Base-by-base conservation (phyloP, 2,329 filamentous ascomycete genomes). In the Monilinia aucupariae region DNA sequence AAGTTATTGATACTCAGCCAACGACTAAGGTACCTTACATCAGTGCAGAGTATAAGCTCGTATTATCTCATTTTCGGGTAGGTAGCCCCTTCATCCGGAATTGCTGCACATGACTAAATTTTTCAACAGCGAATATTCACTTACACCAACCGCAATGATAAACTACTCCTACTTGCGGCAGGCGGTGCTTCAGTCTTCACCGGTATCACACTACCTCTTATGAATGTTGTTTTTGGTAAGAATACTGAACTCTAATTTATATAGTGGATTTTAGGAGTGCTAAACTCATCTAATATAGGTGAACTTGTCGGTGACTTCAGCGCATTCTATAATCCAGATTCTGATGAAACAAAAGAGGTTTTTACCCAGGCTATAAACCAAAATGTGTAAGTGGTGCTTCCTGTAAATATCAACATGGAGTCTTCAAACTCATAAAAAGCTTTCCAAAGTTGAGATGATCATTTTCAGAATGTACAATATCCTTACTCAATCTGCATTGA, bases 191-290 rank as follows among this genome's bases (percentile, higher is more conserved):
- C 81, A 20, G 76, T 82, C 12, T 82, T 78, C 27, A 77, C 81
- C 1, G 83, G 83, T 62, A 72, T 79, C 51, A 84, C 82, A 2
- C 71, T 85, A 54, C 83, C 83, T 0, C 67, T 85, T 59, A 82
- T 85, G 78, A 85, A 84, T 64, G 77, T 84, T 10, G 76, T 84
- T 13, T 84, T 84, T 69, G 81, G 81, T 54, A 71, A 74, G 43
- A 56, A 4, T 77, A 82, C 47, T 10, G 3, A 13, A 4, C 10
- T 4, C 3, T 15, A 7, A 30, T 41, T 43, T 39, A 0, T 4
- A n/a, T 32, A 12, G 39, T n/a, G 15, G 34, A 10, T 17, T 6
- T 10, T 3, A 32, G 22, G 30, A 60, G 4, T 25, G 37, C 58
- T 39, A 45, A 43, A 1, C 25, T 15, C 47, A 22, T 25, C 3